Evolutionary conservation across 805 yeast genomes (phyloP).

Genomic region (Debaryomyces castellii): DNA sequence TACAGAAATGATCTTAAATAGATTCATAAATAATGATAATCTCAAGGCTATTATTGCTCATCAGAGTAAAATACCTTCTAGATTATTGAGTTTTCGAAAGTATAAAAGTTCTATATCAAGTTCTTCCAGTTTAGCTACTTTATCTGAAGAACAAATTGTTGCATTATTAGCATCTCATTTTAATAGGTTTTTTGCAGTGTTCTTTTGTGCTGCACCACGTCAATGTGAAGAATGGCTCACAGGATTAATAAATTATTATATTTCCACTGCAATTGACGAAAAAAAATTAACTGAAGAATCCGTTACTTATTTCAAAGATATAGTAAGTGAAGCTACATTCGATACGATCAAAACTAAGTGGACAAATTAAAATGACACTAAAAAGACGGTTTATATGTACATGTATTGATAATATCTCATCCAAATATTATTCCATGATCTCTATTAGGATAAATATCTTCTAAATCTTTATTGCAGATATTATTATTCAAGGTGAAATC

Average conservation of each 20-base stretch:
- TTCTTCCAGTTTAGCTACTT: background rate
- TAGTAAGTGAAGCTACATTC: background rate
- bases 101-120: background rate
- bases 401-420: slow-evolving; percentile 1
- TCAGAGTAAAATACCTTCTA: slow-evolving; percentile 9
- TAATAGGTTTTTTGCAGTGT: slow-evolving; percentile 4
- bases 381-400: background rate
- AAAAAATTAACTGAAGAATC: background rate
- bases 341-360: slow-evolving; percentile 2
- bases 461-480: slow-evolving; percentile 11
- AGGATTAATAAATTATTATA: background rate
- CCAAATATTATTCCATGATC: slow-evolving; percentile 17
- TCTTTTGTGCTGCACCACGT: slow-evolving; percentile 1
- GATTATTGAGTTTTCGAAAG: slow-evolving; percentile 4
- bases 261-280: background rate
- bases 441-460: slow-evolving; percentile 12
- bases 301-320: slow-evolving; percentile 3
- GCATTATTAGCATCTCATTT: slow-evolving; percentile 3
- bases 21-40: slow-evolving; percentile 6
- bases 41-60: slow-evolving; percentile 11
- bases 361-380: background rate
- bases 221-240: slow-evolving; percentile 5
- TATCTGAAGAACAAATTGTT: background rate
- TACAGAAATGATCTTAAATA: slow-evolving; percentile 4
- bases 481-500: slow-evolving; percentile 38